Base-by-base conservation (phyloP, 2,329 filamentous ascomycete genomes). In the Sporothrix brunneoviolacea region DNA sequence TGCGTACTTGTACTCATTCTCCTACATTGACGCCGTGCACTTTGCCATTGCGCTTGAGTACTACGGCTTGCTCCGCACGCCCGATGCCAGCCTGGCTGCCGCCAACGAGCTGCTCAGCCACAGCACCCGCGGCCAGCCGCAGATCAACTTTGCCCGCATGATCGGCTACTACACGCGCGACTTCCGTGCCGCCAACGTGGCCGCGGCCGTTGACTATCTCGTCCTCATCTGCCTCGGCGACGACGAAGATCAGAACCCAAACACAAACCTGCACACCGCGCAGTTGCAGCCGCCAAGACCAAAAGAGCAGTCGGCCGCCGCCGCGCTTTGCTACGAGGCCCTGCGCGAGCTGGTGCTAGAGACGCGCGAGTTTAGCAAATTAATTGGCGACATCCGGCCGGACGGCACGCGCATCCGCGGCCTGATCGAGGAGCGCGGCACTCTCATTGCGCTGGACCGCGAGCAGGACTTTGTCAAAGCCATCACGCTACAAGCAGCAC, bases 311-410 rank as follows among this genome's bases (percentile, higher is more conserved):
- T 47, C 82, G 80, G 54, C 83, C 84, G 38, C 91, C 95, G 64
- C 80, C 83, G 48, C 81, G 42, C 79, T 96, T 33, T 97, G 91
- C 68, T 89, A 96, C 66, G 89, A 95, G 67, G 91, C 90, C 7
- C 74, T 98, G 51, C 87, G 91, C 32, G 93, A 97, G 67, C 82
- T 97, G 50, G 90, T 96, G 22, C 76, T 98, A n/a, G 93, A 98
- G 70, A 95, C 91, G 18, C 83, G 91, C 58, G 93, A 98, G 64
- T 98, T 97, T 67, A 91, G 91, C 62, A 87, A 89, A 62, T 74
- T 98, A 13, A 82, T 98, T 43, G 93, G 94, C 48, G 94, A 98
- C 64, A 90, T 98, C 60, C 80, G 83, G 53, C 80, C 82, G 2
- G 89, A 97, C 63, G 93, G 93, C 19, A 84, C 82, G 54, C 84